Conservation (phyloP, 768 basidiomycete species). For the Leccinum ochraceum region DNA sequence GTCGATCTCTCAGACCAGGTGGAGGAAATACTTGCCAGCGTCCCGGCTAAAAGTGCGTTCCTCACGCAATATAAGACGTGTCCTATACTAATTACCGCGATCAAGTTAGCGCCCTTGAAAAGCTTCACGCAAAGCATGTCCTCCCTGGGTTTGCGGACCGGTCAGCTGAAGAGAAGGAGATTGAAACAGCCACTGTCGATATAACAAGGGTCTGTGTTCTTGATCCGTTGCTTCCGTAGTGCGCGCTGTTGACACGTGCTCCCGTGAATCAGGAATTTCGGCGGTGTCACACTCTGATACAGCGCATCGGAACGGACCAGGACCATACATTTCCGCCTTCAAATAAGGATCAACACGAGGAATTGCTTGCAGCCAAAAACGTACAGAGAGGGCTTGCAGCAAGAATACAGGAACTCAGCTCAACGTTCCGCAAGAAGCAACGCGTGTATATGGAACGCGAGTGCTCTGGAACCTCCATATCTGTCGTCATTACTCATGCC, state of each 20-base stretch:
- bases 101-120: conserved; percentile 86
- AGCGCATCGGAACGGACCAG: conserved; percentile 63
- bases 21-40: conserved; percentile 68
- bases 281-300: conserved; percentile 51
- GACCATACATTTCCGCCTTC: conserved; percentile 66
- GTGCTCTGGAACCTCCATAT: conserved; percentile 35
- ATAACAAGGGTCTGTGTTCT: conserved; percentile 74
- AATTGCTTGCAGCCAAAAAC: conserved; percentile 75
- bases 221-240: conserved; percentile 9
- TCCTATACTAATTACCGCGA: conserved; percentile 16
- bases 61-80: conserved; percentile 13
- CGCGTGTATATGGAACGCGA: conserved; percentile 97
- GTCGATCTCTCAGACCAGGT: conserved; percentile 93
- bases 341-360: conserved; percentile 48
- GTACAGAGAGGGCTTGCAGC: conserved; percentile 96
- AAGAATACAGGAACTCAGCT: conserved; percentile 91
- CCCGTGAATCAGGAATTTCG: conserved; percentile 36
- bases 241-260: conserved; percentile 9
- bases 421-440: conserved; percentile 95
- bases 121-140: conserved; percentile 93
- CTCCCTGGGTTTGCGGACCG: conserved; percentile 97
- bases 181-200: conserved; percentile 79
- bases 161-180: conserved; percentile 90
- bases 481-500: conserved; percentile 18
- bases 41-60: conserved; percentile 75